A percentile compares a stretch with the other conserved stretches of the same genome.
These are phyloP conservation scores for Phytophthora pisi DNA, from an alignment of 352 stramenopile genomes.

Conservation along the genomic window DNA sequence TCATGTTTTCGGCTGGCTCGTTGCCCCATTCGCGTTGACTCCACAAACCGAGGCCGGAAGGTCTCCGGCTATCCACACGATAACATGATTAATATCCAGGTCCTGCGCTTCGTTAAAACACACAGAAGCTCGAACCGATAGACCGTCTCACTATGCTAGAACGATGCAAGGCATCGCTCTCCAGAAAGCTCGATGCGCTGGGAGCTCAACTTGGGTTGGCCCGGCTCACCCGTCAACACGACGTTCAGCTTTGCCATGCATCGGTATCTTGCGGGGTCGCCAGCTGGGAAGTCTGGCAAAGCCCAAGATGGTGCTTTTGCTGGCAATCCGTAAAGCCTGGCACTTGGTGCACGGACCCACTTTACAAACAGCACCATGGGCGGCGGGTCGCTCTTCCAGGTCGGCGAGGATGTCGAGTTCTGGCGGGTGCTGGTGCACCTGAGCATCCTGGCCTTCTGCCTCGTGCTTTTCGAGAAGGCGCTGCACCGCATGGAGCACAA, in stretches of 20 bases:
- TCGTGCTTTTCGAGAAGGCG: conserved; percentile 55
- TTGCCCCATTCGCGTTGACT: conserved; percentile 6
- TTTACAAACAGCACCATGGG: conserved; percentile 27
- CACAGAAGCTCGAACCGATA: neutral
- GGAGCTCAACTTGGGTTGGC: conserved; percentile 3
- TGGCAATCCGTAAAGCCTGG: neutral
- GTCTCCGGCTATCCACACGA: conserved; percentile 21
- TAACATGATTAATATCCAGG: conserved; percentile 13
- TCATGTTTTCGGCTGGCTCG: conserved; percentile 10
- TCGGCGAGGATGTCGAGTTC: conserved; percentile 66
- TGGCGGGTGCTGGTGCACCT: conserved; percentile 53
- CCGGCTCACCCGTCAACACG: conserved; percentile 13
- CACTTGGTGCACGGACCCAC: neutral
- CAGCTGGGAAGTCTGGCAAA: conserved; percentile 17
- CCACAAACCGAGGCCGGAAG: conserved; percentile 27
- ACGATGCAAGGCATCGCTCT: conserved; percentile 1
- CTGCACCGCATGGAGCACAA: conserved; percentile 56
- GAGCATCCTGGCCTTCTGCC: conserved; percentile 48
- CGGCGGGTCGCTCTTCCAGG: conserved; percentile 55
- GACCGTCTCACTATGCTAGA: neutral
- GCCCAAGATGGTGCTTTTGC: conserved; percentile 3
- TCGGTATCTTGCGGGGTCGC: conserved; percentile 17
- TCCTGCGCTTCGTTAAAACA: neutral
- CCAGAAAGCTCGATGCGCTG: conserved; percentile 3
- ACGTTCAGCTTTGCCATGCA: neutral